These are phyloP conservation scores for Moesziomyces globuligerus DNA, from an alignment of 1,284 basidiomycete species.

Conservation along the genomic window DNA sequence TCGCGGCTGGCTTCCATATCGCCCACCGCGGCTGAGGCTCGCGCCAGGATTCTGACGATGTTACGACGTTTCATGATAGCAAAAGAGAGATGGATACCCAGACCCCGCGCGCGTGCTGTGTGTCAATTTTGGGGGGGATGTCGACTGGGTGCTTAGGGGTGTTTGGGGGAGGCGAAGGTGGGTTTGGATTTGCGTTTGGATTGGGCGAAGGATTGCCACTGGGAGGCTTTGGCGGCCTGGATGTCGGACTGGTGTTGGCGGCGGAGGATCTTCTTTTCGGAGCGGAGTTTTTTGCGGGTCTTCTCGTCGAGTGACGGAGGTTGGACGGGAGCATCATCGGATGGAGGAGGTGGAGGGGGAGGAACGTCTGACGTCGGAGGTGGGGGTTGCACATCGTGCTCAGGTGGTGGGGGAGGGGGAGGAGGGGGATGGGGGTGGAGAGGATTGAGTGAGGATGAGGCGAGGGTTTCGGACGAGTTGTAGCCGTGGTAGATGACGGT, in stretches of 20 bases:
- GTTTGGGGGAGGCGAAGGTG: constrained; percentile 96
- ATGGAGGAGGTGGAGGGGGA: constrained; percentile 70
- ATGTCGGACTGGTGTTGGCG: constrained; percentile 89
- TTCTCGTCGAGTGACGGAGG: constrained; percentile 18
- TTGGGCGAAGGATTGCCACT: constrained; percentile 95
- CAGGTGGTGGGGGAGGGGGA: constrained; percentile 4
- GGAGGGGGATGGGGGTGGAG: constrained; percentile 17
- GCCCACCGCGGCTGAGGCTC: not conserved
- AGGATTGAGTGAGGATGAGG: constrained; percentile 69
- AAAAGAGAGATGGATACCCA: no score
- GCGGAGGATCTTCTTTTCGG: constrained; percentile 90
- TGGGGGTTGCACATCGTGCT: no score
- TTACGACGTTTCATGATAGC: not conserved
- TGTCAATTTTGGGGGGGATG: constrained; percentile 66
- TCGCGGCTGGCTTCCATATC: constrained; percentile 42
- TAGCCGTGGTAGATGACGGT: constrained; percentile 95
- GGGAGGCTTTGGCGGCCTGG: constrained; percentile 85
- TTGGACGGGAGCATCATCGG: constrained; percentile 30
- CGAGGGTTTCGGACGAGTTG: constrained; percentile 90
- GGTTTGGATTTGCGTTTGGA: constrained; percentile 80
- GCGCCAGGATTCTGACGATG: not conserved
- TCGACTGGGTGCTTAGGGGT: constrained; percentile 81
- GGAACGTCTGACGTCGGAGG: constrained; percentile 68
- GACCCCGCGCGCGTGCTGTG: no score
- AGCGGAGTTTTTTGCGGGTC: constrained; percentile 77